phyloP scores from a whole-genome alignment of 2,329 filamentous ascomycete genomes.

The Phoma sp. region DNA sequence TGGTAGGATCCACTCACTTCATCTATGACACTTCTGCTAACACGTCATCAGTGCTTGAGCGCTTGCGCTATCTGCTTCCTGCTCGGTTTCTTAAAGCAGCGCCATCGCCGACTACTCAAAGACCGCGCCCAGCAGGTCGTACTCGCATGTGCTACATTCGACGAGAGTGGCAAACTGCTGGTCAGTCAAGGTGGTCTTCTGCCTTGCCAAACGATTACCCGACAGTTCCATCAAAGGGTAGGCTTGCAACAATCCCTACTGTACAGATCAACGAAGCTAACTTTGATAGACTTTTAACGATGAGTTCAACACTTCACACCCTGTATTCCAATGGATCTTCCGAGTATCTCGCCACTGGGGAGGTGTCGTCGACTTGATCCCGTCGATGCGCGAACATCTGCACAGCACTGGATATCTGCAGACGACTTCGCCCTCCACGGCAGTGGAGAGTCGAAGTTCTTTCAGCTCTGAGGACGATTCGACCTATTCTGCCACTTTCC shows the following conservation, averaged over 20 bases:
- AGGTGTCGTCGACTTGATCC: constrained; percentile 71
- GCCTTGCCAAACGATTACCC: constrained; percentile 79
- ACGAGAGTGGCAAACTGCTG: constrained; percentile 69
- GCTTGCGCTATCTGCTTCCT: constrained; percentile 50
- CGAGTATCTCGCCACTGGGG: constrained; percentile 81
- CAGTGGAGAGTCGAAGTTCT: constrained; percentile 28
- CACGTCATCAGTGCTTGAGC: constrained; percentile 48
- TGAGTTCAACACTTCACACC: constrained; percentile 76
- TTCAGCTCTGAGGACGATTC: constrained; percentile 61
- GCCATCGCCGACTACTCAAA: constrained; percentile 49
- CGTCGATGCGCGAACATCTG: constrained; percentile 76
- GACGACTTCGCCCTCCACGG: constrained; percentile 23
- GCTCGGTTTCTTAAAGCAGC: constrained; percentile 47
- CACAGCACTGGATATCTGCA: constrained; percentile 55
- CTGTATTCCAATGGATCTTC: constrained; percentile 88
- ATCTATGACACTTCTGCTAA: constrained; percentile 72
- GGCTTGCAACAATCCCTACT: constrained; percentile 66
- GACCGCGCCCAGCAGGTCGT: constrained; percentile 62
- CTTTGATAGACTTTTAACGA: constrained; percentile 66
- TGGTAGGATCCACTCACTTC: constrained; percentile 60
- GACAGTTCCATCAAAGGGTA: constrained; percentile 53
- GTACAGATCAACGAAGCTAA: constrained; percentile 18
- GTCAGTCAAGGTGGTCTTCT: constrained; percentile 74
- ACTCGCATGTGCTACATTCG: constrained; percentile 70
- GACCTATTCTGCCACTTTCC: constrained; percentile 78